These are phyloP conservation scores for Leishmania lainsoni DNA, from an alignment of 208 protist genomes.

Conservation along the genomic window DNA sequence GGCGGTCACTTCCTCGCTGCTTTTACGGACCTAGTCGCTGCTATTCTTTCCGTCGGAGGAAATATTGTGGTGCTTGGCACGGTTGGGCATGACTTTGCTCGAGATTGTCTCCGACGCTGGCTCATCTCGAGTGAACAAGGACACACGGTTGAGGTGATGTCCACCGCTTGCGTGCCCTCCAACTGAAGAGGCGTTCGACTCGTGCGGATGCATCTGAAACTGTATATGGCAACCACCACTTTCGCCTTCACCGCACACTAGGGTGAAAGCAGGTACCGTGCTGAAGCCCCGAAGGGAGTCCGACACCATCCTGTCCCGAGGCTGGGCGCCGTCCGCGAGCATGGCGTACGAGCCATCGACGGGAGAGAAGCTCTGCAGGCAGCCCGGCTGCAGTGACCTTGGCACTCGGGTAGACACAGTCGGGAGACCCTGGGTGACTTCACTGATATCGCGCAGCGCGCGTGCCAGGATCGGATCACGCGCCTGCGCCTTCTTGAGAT, in stretches of 20 bases:
- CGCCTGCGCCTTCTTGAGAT: slow-evolving; percentile 43
- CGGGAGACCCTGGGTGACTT: slow-evolving; percentile 17
- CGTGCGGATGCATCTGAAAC: slow-evolving; percentile 4
- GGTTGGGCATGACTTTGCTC: background rate
- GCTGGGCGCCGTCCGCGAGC: slow-evolving; percentile 9
- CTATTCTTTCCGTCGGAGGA: slow-evolving; percentile 7
- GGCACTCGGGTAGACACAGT: slow-evolving; percentile 3
- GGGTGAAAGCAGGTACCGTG: slow-evolving; percentile 28
- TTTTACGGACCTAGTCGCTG: slow-evolving; percentile 22
- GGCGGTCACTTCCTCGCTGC: slow-evolving; percentile 27
- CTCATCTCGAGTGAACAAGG: slow-evolving; percentile 11
- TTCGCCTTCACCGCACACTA: slow-evolving; percentile 24
- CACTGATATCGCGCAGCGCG: slow-evolving; percentile 45
- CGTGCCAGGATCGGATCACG: slow-evolving; percentile 43
- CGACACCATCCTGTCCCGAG: slow-evolving; percentile 5
- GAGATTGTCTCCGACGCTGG: background rate
- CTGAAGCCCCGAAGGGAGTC: slow-evolving; percentile 11
- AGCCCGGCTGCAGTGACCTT: slow-evolving; percentile 13
- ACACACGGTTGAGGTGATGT: slow-evolving; percentile 5
- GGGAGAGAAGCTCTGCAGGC: slow-evolving; percentile 8
- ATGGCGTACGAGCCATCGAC: slow-evolving; percentile 12
- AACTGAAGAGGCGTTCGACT: background rate
- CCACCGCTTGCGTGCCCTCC: background rate
- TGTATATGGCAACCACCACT: slow-evolving; percentile 12
- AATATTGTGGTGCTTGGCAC: slow-evolving; percentile 6